Evolutionary conservation across 2,329 filamentous ascomycete genomes (phyloP).

Genomic region (Fusarium beomiforme): DNA sequence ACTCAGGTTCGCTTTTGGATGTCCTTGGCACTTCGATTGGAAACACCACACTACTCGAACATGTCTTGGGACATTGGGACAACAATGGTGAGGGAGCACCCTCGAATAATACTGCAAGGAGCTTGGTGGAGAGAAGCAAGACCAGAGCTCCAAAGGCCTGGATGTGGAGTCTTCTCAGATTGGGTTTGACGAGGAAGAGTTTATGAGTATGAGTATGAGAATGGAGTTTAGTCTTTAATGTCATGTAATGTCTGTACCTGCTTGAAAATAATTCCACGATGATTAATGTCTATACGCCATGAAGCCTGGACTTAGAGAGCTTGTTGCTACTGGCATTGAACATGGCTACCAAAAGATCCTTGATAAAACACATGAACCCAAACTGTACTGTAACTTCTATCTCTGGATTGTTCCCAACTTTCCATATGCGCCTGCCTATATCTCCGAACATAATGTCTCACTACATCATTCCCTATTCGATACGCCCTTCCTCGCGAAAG

Average conservation of each 20-base stretch:
- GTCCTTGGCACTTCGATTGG: conserved; percentile 51
- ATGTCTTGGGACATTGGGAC: conserved; percentile 51
- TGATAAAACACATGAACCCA: too few relatives aligned
- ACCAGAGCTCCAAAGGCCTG: not conserved
- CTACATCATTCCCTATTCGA: fast-evolving
- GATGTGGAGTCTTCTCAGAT: conserved; percentile 21
- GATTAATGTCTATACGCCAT: not conserved
- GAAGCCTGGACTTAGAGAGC: not conserved
- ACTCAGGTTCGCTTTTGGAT: conserved; percentile 45
- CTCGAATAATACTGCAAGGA: not conserved
- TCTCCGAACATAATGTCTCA: too few relatives aligned
- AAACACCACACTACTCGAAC: conserved; percentile 52
- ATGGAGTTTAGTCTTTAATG: not conserved
- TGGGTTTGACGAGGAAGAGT: conserved; percentile 13
- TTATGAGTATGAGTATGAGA: not conserved
- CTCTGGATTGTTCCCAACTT: too few relatives aligned
- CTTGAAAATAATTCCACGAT: fast-evolving
- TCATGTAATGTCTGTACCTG: not conserved
- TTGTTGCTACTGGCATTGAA: too few relatives aligned
- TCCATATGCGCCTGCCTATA: too few relatives aligned
- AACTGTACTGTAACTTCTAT: too few relatives aligned
- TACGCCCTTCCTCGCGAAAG: not conserved
- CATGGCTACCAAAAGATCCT: too few relatives aligned
- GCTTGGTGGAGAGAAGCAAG: not conserved
- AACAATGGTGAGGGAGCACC: not conserved